These are phyloP conservation scores for Zygosaccharomyces gambellarensis DNA, from an alignment of 805 yeast genomes.

Conservation along the genomic window DNA sequence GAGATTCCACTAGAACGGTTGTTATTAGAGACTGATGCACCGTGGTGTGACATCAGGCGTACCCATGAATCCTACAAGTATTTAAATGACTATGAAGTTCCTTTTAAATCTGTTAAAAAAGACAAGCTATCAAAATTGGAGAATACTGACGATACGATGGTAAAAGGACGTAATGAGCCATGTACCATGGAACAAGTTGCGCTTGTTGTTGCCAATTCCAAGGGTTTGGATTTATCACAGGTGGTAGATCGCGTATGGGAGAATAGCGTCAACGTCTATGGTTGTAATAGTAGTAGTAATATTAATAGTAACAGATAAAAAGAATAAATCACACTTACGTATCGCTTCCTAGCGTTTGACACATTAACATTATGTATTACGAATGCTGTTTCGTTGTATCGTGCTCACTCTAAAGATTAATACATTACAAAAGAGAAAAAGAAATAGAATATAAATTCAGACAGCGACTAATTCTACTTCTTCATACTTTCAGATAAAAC, in stretches of 20 bases:
- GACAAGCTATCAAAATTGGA: conserved; percentile 33
- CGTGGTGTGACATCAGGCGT: conserved; percentile 94
- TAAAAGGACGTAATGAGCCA: conserved; percentile 90
- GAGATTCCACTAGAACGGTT: conserved; percentile 65
- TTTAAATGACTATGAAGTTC: conserved; percentile 39
- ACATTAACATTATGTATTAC: conserved; percentile 4
- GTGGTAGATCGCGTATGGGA: conserved; percentile 48
- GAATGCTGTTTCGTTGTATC: conserved; percentile 4
- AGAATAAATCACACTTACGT: background rate
- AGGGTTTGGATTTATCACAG: conserved; percentile 38
- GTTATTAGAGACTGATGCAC: conserved; percentile 92
- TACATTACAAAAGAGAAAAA: conserved; percentile 5
- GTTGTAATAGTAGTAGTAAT: background rate
- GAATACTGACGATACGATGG: conserved; percentile 38
- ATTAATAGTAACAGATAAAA: background rate
- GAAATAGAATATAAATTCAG: background rate
- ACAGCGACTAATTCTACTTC: background rate
- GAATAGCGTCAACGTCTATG: conserved; percentile 45
- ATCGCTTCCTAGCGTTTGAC: background rate
- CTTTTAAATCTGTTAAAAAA: conserved; percentile 29
- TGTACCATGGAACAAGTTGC: conserved; percentile 80
- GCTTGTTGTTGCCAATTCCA: conserved; percentile 53
- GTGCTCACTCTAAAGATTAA: conserved; percentile 4
- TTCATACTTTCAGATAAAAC: no score
- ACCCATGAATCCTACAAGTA: conserved; percentile 69